A percentile compares a stretch with the other conserved stretches of the same genome.
Evolutionary conservation across 148 eudicot species (phyloP).

Genomic region (Chenopodium berlandieri): DNA sequence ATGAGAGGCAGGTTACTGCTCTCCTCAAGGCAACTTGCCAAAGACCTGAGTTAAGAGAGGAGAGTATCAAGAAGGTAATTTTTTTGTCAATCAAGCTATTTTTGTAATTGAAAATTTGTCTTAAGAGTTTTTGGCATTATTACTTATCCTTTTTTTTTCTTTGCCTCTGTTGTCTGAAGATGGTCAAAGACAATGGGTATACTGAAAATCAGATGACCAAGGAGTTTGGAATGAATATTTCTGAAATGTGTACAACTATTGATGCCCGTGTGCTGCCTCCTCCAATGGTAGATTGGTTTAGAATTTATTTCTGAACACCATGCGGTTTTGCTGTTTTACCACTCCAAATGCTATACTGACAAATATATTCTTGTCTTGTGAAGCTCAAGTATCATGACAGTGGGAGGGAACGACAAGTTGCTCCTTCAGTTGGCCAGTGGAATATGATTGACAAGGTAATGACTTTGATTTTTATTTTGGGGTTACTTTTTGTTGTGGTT

Average conservation of each 20-base stretch:
- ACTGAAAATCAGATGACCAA: slow-evolving; percentile 34
- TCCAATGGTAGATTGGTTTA: slow-evolving; percentile 49
- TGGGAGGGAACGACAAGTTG: slow-evolving; percentile 39
- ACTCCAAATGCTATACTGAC: not conserved
- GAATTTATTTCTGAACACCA: not conserved
- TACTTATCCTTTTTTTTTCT: not conserved
- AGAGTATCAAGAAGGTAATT: slow-evolving; percentile 41
- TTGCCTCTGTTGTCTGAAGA: slow-evolving; percentile 35
- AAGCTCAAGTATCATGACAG: slow-evolving; percentile 67
- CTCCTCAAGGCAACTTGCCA: slow-evolving; percentile 77
- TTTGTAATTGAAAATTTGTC: not conserved
- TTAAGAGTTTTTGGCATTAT: not conserved
- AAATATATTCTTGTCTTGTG: slow-evolving; percentile 1
- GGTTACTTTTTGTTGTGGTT: not conserved
- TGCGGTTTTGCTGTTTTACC: not conserved
- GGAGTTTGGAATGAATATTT: slow-evolving; percentile 68
- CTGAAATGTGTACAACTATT: slow-evolving; percentile 35
- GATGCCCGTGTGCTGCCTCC: slow-evolving; percentile 83
- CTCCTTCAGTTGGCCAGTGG: slow-evolving; percentile 78
- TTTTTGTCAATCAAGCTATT: not conserved
- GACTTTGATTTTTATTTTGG: not conserved
- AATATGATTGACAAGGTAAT: slow-evolving; percentile 83
- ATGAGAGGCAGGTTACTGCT: slow-evolving; percentile 62
- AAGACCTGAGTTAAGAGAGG: slow-evolving; percentile 58
- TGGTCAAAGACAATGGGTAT: slow-evolving; percentile 46